Evolutionary conservation across 169 alveolate genomes (phyloP).

Genomic region (Plasmodium ovale): DNA sequence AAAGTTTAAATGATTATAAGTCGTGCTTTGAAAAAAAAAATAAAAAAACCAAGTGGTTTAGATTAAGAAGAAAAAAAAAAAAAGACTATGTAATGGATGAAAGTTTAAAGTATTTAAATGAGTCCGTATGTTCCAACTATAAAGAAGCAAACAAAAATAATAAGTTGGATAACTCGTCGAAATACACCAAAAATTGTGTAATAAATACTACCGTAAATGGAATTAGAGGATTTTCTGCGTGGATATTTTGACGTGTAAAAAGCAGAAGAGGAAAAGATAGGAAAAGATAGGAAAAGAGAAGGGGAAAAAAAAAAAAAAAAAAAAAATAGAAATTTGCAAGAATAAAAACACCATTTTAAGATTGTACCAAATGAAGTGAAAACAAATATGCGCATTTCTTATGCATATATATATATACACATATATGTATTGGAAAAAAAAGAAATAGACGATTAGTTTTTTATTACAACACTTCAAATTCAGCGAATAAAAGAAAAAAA

Average conservation of each 20-base stretch:
- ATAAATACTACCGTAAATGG: slow-evolving; percentile 57
- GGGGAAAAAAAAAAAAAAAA: not conserved
- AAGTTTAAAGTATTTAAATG: slow-evolving; percentile 58
- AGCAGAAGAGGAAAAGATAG: not conserved
- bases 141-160: slow-evolving; percentile 50
- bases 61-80: slow-evolving; percentile 63
- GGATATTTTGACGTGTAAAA: slow-evolving; percentile 53
- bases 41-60: slow-evolving; percentile 58
- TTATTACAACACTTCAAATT: not conserved
- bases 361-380: not conserved
- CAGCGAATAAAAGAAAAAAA: too few species aligned
- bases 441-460: too few species aligned
- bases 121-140: slow-evolving; percentile 72
- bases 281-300: not conserved
- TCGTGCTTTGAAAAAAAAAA: slow-evolving; percentile 44
- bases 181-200: slow-evolving; percentile 24
- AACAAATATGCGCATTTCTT: not conserved
- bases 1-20: slow-evolving; percentile 71
- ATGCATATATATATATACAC: not conserved
- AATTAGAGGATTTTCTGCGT: slow-evolving; percentile 42
- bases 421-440: not conserved
- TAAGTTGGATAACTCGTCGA: slow-evolving; percentile 10
- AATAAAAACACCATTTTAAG: not conserved
- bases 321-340: too few species aligned
- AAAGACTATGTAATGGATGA: slow-evolving; percentile 33